Percentiles rank a stretch among this genome's conserved stretches.
Conservation (phyloP, 2,329 filamentous ascomycete genomes). For the Metarhizium brunneum region DNA sequence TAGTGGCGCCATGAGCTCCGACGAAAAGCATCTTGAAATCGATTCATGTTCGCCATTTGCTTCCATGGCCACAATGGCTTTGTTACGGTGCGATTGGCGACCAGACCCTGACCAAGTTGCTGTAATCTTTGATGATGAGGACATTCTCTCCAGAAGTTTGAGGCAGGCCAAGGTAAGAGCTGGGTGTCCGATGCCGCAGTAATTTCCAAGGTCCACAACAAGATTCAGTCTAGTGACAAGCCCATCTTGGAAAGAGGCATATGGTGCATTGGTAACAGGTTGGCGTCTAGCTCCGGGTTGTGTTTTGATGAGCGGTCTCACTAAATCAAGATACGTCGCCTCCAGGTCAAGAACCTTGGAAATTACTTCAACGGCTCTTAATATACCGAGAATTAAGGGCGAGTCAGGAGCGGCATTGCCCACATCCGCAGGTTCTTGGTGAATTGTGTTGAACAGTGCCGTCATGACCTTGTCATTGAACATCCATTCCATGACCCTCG, state of each 20-base stretch:
- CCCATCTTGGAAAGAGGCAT: conserved; percentile 87
- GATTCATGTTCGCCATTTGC: conserved; percentile 69
- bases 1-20: conserved; percentile 57
- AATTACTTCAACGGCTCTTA: conserved; percentile 76
- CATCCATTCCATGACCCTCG: conserved; percentile 94
- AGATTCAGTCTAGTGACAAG: conserved; percentile 71
- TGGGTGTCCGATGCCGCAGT: conserved; percentile 76
- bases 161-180: conserved; percentile 73
- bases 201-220: conserved; percentile 75
- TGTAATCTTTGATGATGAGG: conserved; percentile 72
- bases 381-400: conserved; percentile 68
- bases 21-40: conserved; percentile 65
- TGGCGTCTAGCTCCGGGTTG: conserved; percentile 49
- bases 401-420: conserved; percentile 67
- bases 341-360: conserved; percentile 78
- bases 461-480: conserved; percentile 85
- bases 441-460: conserved; percentile 67
- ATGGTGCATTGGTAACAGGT: conserved; percentile 58
- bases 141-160: conserved; percentile 75
- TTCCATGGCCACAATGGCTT: conserved; percentile 81
- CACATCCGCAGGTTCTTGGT: conserved; percentile 65
- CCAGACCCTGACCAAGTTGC: conserved; percentile 55
- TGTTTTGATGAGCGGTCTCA: conserved; percentile 66
- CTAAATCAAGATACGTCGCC: conserved; percentile 82
- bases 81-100: conserved; percentile 61